phyloP scores from a whole-genome alignment of 495 filamentous ascomycete genomes.

The Penicillium arizonense region DNA sequence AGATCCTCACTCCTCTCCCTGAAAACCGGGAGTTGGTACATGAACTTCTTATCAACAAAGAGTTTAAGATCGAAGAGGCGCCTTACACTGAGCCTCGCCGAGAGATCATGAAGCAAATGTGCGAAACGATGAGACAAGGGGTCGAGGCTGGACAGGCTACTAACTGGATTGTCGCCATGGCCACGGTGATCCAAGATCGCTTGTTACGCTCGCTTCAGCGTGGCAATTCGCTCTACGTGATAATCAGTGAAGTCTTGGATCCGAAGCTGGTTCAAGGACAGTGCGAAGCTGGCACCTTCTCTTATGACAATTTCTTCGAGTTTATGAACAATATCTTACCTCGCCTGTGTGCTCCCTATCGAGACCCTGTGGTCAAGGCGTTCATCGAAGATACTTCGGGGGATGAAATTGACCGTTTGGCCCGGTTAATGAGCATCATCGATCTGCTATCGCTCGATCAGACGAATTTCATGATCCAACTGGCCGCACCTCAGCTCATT shows the following conservation, averaged over 20 bases:
- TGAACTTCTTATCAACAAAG: constrained; percentile 87
- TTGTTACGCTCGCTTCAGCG: constrained; percentile 77
- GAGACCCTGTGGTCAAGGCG: constrained; percentile 79
- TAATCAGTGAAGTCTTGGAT: constrained; percentile 85
- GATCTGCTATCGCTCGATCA: constrained; percentile 93
- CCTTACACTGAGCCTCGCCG: constrained; percentile 50
- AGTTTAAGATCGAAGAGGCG: constrained; percentile 62
- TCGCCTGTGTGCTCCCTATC: constrained; percentile 86
- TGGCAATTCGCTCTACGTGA: constrained; percentile 75
- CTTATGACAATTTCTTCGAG: constrained; percentile 88
- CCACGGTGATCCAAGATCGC: constrained; percentile 79
- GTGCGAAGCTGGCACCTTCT: constrained; percentile 78
- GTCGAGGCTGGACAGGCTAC: constrained; percentile 70
- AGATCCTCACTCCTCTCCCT: constrained; percentile 65
- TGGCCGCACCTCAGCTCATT: constrained; percentile 77
- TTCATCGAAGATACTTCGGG: constrained; percentile 72
- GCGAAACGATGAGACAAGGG: constrained; percentile 71
- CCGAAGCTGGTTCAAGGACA: constrained; percentile 72
- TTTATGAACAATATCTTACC: constrained; percentile 90
- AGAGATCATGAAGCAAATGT: constrained; percentile 61
- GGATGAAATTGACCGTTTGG: constrained; percentile 80
- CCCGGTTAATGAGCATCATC: constrained; percentile 79
- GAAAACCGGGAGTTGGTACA: constrained; percentile 85
- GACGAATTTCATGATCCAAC: constrained; percentile 86
- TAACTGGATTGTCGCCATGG: constrained; percentile 78